Conservation (phyloP, 163 green algal species). For the Scenedesmus sp. region DNA sequence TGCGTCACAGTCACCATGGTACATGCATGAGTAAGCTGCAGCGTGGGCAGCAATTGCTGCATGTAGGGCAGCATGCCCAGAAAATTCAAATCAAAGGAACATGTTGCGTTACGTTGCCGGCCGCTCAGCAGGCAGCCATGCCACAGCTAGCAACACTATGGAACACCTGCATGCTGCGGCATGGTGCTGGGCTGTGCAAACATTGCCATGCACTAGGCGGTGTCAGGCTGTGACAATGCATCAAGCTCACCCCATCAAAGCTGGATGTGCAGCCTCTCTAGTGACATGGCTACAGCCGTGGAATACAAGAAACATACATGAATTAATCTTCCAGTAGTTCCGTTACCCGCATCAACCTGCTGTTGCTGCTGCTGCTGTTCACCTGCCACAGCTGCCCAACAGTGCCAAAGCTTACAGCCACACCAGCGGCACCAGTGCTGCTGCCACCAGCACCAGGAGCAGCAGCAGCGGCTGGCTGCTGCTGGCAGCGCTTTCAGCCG, state of each 20-base stretch:
- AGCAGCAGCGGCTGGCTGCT: background rate
- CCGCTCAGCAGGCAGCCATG: background rate
- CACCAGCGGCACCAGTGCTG: background rate
- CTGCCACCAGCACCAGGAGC: slow-evolving; percentile 7
- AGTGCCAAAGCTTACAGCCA: background rate
- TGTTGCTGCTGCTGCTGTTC: slow-evolving; percentile 10
- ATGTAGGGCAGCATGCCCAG: background rate
- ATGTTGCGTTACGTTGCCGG: background rate
- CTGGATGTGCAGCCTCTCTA: background rate
- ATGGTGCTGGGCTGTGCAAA: background rate
- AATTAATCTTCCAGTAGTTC: background rate
- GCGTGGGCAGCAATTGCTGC: background rate
- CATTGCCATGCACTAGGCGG: background rate
- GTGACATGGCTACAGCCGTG: background rate
- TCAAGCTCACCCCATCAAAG: background rate
- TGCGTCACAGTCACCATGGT: background rate
- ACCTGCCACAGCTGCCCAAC: background rate
- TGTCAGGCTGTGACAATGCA: background rate
- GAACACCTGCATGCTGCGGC: background rate
- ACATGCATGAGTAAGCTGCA: background rate
- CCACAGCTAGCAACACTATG: background rate
- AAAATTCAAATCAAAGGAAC: background rate
- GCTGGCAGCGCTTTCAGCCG: background rate
- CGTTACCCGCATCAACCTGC: background rate
- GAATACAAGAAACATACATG: background rate